Evolutionary conservation across 2,329 filamentous ascomycete species (phyloP), one percentile per base, ranked within the genome.

Genomic region (Mycosphaerella sp.): DNA sequence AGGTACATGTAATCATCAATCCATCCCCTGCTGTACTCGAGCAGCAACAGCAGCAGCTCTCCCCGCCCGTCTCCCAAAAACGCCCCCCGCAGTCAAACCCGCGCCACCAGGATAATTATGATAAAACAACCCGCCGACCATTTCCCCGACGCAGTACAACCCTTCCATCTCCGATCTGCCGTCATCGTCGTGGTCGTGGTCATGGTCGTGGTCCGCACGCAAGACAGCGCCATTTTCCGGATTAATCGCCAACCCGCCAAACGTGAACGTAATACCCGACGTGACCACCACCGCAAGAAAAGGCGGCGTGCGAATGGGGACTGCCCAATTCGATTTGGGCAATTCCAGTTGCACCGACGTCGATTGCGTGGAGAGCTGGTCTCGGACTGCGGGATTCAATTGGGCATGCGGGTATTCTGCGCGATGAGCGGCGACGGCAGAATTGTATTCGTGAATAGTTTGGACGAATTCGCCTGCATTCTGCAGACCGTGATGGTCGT

Each of bases 261-360:
- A 87, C 0, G 83, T 86, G 60, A 86, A 87, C 0, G 83, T 86
- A 12, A 87, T 77, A 1, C 84, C 84, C 44, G 80, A 82, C 3
- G 78, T 79, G 2, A 86, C 82, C 59, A 81, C 80, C 44, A 86
- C 78, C 1, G 83, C 83, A 23, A 83, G 67, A 61, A 82, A 86
- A 0, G 83, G 83, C 0, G 73, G 71, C 57, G 79, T 66, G 38
- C 77, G 74, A 6, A 87, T 61, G 0, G 83, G 76, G 5, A 82
- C 59, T 0, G 83, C 83, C 84, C 83, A 86, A 59, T 87, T 86
- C 0, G 81, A 79, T 69, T 87, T 87, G 0, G 77, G 71, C 7
- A 83, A 64, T 0, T 64, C 46, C 7, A 86, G 67, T 0, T 66
- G 59, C 8, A 59, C 70, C 0, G 59, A 61, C 0, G 68, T 70